Percentiles rank a stretch among this genome's conserved stretches.
These are phyloP conservation scores for Dictyostelium purpureum DNA, from an alignment of 78 protist species.

Conservation along the genomic window DNA sequence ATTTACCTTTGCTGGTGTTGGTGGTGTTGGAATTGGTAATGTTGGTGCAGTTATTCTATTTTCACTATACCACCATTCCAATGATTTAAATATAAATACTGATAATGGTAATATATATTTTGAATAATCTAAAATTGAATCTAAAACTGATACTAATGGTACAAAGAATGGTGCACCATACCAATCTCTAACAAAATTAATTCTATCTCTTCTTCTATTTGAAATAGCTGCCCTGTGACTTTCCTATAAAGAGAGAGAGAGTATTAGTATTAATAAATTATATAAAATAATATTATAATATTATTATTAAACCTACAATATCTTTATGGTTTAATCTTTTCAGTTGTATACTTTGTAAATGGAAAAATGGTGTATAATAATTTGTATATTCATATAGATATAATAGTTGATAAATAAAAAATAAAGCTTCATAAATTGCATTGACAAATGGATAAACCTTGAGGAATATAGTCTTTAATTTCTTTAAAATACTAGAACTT, in stretches of 20 bases:
- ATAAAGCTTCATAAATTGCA: conserved; percentile 66
- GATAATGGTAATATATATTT: conserved; percentile 63
- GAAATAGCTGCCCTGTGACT: conserved; percentile 9
- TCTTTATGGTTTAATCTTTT: conserved; percentile 74
- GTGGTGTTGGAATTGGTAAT: conserved; percentile 79
- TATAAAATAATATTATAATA: neutral
- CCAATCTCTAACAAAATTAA: conserved; percentile 60
- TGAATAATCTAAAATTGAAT: conserved; percentile 53
- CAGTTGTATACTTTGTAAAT: conserved; percentile 53
- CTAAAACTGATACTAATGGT: conserved; percentile 21
- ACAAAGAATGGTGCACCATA: conserved; percentile 22
- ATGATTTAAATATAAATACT: conserved; percentile 61
- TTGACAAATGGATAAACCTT: conserved; percentile 65
- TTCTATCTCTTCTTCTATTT: conserved; percentile 45
- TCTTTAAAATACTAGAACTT: neutral
- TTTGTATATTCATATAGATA: conserved; percentile 70
- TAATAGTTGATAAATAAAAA: conserved; percentile 64
- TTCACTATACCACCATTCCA: conserved; percentile 82
- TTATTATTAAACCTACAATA: conserved; percentile 10
- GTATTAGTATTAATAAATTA: neutral
- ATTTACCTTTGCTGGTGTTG: conserved; percentile 33
- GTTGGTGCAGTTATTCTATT: conserved; percentile 53
- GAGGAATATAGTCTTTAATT: conserved; percentile 15
- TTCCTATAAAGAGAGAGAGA: conserved; percentile 1
- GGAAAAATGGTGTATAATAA: conserved; percentile 77